phyloP scores from a whole-genome alignment of 2,329 filamentous ascomycete genomes.

The Cladophialophora bantiana region DNA sequence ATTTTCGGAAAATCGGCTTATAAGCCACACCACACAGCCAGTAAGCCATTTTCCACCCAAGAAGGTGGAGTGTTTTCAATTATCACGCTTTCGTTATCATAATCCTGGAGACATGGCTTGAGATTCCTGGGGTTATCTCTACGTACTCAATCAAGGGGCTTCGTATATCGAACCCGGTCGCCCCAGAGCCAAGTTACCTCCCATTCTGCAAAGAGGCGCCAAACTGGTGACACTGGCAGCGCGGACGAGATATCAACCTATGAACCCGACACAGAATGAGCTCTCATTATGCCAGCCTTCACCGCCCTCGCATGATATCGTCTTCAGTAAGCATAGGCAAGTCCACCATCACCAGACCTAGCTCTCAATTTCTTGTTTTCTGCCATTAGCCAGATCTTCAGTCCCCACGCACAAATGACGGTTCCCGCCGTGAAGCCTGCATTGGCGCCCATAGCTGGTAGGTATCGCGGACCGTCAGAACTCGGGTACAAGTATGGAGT shows the following conservation, averaged over 20 bases:
- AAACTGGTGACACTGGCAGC: background rate
- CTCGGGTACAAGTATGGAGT: slow-evolving; percentile 70
- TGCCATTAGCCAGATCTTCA: slow-evolving; percentile 14
- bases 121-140: background rate
- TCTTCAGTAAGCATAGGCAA: slow-evolving; percentile 40
- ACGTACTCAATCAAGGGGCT: background rate
- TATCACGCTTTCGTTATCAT: background rate
- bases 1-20: background rate
- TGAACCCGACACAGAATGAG: background rate
- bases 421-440: slow-evolving; percentile 12
- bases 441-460: slow-evolving; percentile 22
- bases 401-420: slow-evolving; percentile 11
- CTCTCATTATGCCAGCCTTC: background rate
- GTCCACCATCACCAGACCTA: background rate
- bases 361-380: slow-evolving; percentile 20
- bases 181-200: background rate
- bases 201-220: background rate
- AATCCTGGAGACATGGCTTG: background rate
- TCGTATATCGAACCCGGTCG: background rate
- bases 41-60: background rate
- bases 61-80: background rate
- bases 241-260: background rate
- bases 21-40: too few species aligned
- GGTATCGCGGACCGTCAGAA: slow-evolving; percentile 48
- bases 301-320: background rate